These are phyloP conservation scores for Fusarium pilosicola DNA, from an alignment of 2,329 filamentous ascomycete genomes.

Conservation along the genomic window DNA sequence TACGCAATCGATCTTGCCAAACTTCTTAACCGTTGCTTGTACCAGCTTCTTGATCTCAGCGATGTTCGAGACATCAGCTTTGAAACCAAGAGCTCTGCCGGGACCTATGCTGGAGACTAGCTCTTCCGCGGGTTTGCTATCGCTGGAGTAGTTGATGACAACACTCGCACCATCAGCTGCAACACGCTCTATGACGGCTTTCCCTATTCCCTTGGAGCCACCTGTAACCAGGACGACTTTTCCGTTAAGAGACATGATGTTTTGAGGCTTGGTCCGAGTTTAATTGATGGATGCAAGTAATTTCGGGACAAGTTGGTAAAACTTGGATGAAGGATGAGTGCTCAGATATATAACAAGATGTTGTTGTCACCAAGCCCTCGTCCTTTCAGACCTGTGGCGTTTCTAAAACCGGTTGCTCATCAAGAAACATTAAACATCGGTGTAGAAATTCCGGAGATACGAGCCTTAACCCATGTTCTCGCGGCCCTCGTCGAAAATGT, in stretches of 20 bases:
- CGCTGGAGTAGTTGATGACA: conserved; percentile 7
- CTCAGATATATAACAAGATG: background rate
- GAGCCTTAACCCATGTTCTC: background rate
- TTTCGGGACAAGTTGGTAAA: accelerated
- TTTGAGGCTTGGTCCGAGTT: accelerated
- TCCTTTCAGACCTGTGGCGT: background rate
- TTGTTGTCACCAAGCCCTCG: too few species aligned
- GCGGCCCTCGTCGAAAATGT: background rate
- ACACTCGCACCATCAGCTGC: conserved; percentile 1
- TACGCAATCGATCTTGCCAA: conserved; percentile 3
- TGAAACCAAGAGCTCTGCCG: background rate
- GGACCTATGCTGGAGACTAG: background rate
- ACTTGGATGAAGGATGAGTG: background rate
- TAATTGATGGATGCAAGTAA: accelerated
- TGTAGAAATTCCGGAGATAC: background rate
- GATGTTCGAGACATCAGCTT: background rate
- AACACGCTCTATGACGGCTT: conserved; percentile 3
- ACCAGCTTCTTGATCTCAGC: background rate
- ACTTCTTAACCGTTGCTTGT: background rate
- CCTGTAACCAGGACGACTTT: conserved; percentile 1
- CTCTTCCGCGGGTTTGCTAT: background rate
- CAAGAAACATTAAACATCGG: background rate
- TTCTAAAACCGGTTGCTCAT: background rate
- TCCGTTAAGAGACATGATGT: background rate
- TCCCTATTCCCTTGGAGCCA: conserved; percentile 6